These are phyloP conservation scores for Aspergillus tubingensis DNA, from an alignment of 2,329 filamentous ascomycete species.

Conservation along the genomic window DNA sequence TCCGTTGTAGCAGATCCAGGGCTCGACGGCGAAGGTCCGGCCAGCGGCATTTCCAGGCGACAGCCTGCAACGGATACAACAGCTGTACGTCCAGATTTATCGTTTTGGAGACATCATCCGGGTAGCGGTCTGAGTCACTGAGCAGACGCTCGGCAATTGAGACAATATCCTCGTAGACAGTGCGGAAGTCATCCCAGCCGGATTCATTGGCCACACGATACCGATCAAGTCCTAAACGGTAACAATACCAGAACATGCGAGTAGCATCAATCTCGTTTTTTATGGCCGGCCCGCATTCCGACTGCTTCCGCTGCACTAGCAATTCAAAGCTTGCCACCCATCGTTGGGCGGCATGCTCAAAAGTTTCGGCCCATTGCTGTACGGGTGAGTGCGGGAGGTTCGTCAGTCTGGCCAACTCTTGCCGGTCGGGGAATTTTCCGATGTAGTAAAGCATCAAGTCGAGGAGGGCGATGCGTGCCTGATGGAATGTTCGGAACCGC, in stretches of 20 bases:
- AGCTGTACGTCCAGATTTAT: constrained; percentile 20
- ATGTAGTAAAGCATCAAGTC: constrained; percentile 17
- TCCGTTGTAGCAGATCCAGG: constrained; percentile 19
- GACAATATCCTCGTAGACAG: constrained; percentile 15
- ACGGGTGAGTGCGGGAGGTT: neutral
- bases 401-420: neutral
- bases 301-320: constrained; percentile 4
- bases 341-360: neutral
- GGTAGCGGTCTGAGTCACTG: constrained; percentile 7
- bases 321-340: constrained; percentile 17
- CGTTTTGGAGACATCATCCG: constrained; percentile 13
- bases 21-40: constrained; percentile 20
- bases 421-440: constrained; percentile 1
- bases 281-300: constrained; percentile 12
- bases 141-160: constrained; percentile 8
- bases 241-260: constrained; percentile 14
- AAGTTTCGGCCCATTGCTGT: neutral
- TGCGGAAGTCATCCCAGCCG: constrained; percentile 17
- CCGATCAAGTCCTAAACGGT: constrained; percentile 8
- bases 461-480: constrained; percentile 16
- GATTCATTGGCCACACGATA: constrained; percentile 13
- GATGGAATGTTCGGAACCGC: constrained; percentile 15
- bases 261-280: constrained; percentile 14
- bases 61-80: constrained; percentile 22
- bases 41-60: constrained; percentile 28